phyloP scores from a whole-genome alignment of 176 grass and related monocot genomes.

The Oryza meyeriana region DNA sequence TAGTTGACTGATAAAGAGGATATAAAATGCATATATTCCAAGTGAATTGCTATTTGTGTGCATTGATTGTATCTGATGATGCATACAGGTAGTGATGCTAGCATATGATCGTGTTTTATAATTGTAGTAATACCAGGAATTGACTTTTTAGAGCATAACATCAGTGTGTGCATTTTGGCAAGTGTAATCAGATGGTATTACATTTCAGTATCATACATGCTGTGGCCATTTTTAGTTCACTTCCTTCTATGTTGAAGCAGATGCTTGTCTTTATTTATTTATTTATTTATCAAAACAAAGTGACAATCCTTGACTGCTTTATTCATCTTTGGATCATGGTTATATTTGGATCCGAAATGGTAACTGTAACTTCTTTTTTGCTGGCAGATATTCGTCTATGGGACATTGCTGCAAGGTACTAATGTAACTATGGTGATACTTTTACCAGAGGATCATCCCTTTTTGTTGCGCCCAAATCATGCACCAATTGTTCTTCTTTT shows the following conservation, averaged over 20 bases:
- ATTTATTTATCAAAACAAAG: background rate
- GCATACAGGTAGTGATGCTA: background rate
- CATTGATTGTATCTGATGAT: background rate
- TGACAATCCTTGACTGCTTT: background rate
- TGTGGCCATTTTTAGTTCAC: constrained; percentile 20
- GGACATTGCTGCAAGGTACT: constrained; percentile 89
- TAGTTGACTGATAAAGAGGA: background rate
- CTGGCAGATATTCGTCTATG: constrained; percentile 86
- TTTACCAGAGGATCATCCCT: background rate
- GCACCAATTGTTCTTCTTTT: background rate
- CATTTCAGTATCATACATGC: background rate
- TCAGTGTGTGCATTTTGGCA: constrained; percentile 5
- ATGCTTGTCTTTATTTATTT: background rate
- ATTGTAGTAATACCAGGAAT: background rate
- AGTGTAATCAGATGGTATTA: background rate
- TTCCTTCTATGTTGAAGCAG: background rate
- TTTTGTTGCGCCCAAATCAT: background rate
- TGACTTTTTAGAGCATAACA: background rate
- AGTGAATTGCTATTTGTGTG: constrained; percentile 16
- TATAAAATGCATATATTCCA: background rate
- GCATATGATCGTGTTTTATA: background rate
- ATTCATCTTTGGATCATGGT: constrained; percentile 20
- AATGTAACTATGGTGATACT: background rate
- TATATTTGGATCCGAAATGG: constrained; percentile 5
- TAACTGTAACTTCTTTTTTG: constrained; percentile 27